Evolutionary conservation across 2,329 filamentous ascomycete genomes (phyloP).

Genomic region (Elsinoe fawcettii): DNA sequence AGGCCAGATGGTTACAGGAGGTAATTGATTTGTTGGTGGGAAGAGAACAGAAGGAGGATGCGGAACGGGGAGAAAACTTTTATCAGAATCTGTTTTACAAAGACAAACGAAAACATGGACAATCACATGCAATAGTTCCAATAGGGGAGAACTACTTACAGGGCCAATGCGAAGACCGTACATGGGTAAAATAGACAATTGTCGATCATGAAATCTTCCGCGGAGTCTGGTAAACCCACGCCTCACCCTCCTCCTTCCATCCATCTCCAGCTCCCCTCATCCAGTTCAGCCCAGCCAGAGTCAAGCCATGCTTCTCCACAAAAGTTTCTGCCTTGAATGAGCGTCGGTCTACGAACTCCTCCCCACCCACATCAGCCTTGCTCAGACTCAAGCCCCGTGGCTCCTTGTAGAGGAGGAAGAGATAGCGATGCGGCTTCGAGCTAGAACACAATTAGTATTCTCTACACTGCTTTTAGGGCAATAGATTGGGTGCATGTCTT

Average conservation of each 20-base stretch:
- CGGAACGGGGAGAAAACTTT: no score
- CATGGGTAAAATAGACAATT: no score
- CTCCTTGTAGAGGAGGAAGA: constrained; percentile 29
- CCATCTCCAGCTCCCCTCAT: constrained; percentile 33
- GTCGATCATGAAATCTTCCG: not conserved
- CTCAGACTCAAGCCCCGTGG: constrained; percentile 21
- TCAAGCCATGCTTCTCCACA: constrained; percentile 25
- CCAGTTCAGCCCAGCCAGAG: constrained; percentile 31
- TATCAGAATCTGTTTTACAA: no score
- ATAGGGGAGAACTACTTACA: no score
- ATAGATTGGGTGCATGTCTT: constrained; percentile 14
- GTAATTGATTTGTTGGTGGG: no score
- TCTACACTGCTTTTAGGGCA: not conserved
- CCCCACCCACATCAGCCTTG: constrained; percentile 29
- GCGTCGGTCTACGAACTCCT: constrained; percentile 27
- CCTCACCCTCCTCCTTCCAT: constrained; percentile 24
- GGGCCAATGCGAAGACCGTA: no score
- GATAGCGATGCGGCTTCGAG: constrained; percentile 28
- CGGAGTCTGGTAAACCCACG: not conserved
- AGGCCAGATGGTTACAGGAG: no score
- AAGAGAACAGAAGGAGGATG: no score
- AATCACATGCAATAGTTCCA: no score
- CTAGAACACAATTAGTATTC: not conserved
- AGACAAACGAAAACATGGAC: no score
- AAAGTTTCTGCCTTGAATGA: constrained; percentile 5